A percentile compares a stretch with the other conserved stretches of the same genome.
Evolutionary conservation across 1,284 basidiomycete species (phyloP).

Genomic region (Tausonia pullulans): DNA sequence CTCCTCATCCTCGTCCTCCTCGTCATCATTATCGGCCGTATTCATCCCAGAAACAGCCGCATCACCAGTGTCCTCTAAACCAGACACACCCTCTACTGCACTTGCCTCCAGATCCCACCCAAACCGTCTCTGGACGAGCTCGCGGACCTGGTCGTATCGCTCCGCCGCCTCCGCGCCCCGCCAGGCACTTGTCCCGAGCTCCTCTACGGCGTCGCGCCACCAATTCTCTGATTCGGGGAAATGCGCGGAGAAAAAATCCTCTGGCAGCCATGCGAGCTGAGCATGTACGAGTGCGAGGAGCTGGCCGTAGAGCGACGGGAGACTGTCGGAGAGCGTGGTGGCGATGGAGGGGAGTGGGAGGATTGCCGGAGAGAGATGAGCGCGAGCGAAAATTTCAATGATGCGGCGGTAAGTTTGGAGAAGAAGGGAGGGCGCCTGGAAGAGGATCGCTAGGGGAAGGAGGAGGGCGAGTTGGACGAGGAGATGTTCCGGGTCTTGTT

Average conservation of each 20-base stretch:
- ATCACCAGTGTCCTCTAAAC: background rate
- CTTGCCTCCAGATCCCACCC: background rate
- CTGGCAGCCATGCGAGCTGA: background rate
- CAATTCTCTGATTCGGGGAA: constrained; percentile 2
- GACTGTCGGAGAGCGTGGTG: background rate
- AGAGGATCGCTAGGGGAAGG: background rate
- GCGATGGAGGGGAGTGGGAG: background rate
- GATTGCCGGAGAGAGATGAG: constrained; percentile 1
- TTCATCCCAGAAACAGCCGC: background rate
- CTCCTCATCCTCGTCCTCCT: constrained; percentile 8
- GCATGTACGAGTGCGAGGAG: constrained; percentile 3
- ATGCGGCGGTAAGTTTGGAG: constrained; percentile 3
- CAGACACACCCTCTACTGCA: too few species aligned
- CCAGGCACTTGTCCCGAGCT: background rate
- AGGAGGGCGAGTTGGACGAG: constrained; percentile 5
- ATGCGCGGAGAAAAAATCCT: background rate
- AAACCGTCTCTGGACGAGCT: background rate
- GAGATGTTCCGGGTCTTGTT: background rate
- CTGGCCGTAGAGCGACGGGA: background rate
- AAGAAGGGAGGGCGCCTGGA: constrained; percentile 2
- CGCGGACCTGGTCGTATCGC: background rate
- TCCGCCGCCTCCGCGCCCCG: background rate
- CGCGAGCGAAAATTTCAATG: background rate
- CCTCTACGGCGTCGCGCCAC: background rate
- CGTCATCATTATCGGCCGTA: background rate